Percentiles rank a stretch among this genome's conserved stretches.
Evolutionary conservation across 306 rosid species (phyloP).

Genomic region (Lagenaria siceraria): DNA sequence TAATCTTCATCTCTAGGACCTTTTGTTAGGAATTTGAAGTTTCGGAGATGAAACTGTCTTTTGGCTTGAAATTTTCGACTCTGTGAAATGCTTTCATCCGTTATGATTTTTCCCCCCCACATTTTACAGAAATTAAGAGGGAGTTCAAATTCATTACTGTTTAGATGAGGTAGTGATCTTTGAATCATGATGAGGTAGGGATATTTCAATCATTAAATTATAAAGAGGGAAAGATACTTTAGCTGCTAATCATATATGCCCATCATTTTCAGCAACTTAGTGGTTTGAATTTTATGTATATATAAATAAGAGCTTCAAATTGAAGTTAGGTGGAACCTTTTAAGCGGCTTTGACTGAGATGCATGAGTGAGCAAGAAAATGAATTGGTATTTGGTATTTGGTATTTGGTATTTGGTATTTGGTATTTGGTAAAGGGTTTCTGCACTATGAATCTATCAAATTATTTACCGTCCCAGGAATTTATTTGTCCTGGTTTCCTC

Average conservation of each 20-base stretch:
- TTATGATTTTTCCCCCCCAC: background rate
- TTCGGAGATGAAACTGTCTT: background rate
- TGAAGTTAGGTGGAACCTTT: background rate
- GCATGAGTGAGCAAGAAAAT: background rate
- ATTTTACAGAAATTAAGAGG: background rate
- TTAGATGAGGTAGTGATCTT: too few relatives aligned
- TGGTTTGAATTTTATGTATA: background rate
- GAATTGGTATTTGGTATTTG: background rate
- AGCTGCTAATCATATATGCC: background rate
- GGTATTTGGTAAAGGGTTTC: background rate
- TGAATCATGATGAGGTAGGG: too few relatives aligned
- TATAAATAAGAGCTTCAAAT: background rate
- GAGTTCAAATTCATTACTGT: too few relatives aligned
- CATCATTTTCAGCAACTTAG: background rate
- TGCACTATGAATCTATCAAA: background rate
- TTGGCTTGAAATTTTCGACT: background rate
- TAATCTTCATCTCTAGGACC: background rate
- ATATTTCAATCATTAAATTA: too few relatives aligned
- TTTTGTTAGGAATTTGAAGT: background rate
- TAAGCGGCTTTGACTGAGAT: background rate
- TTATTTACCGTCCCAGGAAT: background rate
- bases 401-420: too few relatives aligned
- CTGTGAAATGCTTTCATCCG: background rate
- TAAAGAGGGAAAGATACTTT: background rate
- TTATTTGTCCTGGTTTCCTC: conserved; percentile 5